Conservation (phyloP, 225 moss, liverwort and hornwort genomes). For the Physcomitrium patens region DNA sequence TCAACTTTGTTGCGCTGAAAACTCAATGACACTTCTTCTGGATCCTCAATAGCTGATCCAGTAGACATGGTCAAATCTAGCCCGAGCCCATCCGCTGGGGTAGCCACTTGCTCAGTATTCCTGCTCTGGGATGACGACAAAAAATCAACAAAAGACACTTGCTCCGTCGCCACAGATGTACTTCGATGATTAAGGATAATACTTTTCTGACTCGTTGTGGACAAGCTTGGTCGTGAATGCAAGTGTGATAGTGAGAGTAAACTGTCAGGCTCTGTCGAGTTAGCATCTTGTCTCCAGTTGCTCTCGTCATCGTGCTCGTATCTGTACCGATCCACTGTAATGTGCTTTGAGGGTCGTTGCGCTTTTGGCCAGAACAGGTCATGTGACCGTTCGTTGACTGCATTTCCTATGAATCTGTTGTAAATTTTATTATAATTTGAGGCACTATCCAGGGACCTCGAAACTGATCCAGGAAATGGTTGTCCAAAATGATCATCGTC, state of each 20-base stretch:
- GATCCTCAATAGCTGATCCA: conserved; percentile 25
- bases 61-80: conserved; percentile 57
- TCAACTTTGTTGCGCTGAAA: not conserved
- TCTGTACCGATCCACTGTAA: not conserved
- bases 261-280: conserved; percentile 5
- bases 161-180: not conserved
- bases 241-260: conserved; percentile 27
- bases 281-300: not conserved
- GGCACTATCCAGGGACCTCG: not conserved
- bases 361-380: conserved; percentile 21
- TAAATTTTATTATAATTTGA: conserved; percentile 24
- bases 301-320: not conserved
- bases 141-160: conserved; percentile 51
- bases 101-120: not conserved
- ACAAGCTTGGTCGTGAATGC: conserved; percentile 35
- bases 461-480: conserved; percentile 19
- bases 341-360: not conserved
- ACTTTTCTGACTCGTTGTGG: conserved; percentile 16
- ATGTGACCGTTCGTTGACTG: conserved; percentile 33
- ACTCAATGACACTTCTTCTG: conserved; percentile 8
- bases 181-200: not conserved
- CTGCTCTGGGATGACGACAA: conserved; percentile 34
- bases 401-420: conserved; percentile 27
- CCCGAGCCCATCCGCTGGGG: conserved; percentile 23
- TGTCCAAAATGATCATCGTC: conserved; percentile 27